These are phyloP conservation scores for Pachyrhizus erosus DNA, from an alignment of 306 rosid genomes.

Conservation along the genomic window DNA sequence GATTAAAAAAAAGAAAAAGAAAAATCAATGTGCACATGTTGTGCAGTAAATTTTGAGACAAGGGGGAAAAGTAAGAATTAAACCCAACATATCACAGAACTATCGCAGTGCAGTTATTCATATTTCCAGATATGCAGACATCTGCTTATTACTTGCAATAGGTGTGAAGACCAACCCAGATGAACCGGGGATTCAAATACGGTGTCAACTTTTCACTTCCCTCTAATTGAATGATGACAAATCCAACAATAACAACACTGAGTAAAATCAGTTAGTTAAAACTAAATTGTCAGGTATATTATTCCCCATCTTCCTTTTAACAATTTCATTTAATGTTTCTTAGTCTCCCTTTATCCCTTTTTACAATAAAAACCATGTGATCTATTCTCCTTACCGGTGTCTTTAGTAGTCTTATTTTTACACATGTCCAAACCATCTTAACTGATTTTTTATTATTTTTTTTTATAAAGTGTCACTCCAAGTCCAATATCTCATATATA, in stretches of 20 bases:
- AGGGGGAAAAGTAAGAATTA: neutral
- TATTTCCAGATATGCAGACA: neutral
- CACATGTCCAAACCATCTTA: too few species aligned
- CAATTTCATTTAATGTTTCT: neutral
- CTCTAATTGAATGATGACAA: neutral
- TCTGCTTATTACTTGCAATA: neutral
- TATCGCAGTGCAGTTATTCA: neutral
- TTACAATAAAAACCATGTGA: neutral
- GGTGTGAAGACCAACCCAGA: neutral
- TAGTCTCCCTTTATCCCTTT: neutral
- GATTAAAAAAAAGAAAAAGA: neutral
- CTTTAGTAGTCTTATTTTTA: neutral
- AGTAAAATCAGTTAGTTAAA: neutral
- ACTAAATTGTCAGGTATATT: neutral
- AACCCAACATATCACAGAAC: slow-evolving; percentile 8
- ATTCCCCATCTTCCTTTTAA: neutral
- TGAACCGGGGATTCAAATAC: neutral
- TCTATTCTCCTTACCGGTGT: neutral
- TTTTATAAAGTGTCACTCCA: neutral
- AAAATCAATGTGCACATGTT: neutral
- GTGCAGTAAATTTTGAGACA: neutral
- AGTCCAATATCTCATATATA: too few species aligned
- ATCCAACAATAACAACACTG: neutral
- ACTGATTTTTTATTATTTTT: too few species aligned
- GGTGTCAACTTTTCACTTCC: neutral